Evolutionary conservation across 768 basidiomycete genomes (phyloP).

Genomic region (Kwoniella dejecticola): DNA sequence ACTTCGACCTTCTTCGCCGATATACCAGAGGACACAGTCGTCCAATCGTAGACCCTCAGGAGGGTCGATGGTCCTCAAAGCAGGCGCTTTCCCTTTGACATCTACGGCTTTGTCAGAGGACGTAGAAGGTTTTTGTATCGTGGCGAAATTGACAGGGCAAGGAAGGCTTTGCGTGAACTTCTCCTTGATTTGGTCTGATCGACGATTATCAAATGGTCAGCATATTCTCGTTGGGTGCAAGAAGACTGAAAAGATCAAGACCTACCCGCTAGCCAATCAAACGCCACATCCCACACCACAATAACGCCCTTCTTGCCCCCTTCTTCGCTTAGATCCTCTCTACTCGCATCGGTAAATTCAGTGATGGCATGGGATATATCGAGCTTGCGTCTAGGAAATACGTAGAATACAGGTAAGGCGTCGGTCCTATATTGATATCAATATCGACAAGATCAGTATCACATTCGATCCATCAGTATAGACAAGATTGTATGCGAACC

Average conservation of each 20-base stretch:
- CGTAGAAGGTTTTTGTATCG: slow-evolving; percentile 36
- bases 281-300: slow-evolving; percentile 76
- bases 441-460: too few species aligned
- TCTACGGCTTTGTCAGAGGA: neutral
- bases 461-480: too few species aligned
- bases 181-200: slow-evolving; percentile 34
- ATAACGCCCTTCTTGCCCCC: slow-evolving; percentile 57
- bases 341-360: slow-evolving; percentile 30
- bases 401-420: slow-evolving; percentile 83
- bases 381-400: slow-evolving; percentile 76
- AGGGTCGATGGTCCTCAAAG: slow-evolving; percentile 47
- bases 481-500: too few species aligned
- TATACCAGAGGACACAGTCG: slow-evolving; percentile 61
- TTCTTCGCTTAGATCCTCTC: slow-evolving; percentile 27
- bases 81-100: slow-evolving; percentile 33
- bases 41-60: slow-evolving; percentile 41
- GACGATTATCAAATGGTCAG: neutral
- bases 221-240: too few species aligned
- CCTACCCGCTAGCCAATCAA: slow-evolving; percentile 68
- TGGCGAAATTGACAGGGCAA: slow-evolving; percentile 40
- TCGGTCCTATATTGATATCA: slow-evolving; percentile 64
- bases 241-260: too few species aligned
- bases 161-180: slow-evolving; percentile 23
- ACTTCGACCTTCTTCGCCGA: slow-evolving; percentile 77
- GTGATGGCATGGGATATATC: slow-evolving; percentile 58